A percentile compares a stretch with the other conserved stretches of the same genome.
These are phyloP conservation scores for Neoascochyta sp. DNA, from an alignment of 2,329 filamentous ascomycete genomes.

Conservation along the genomic window DNA sequence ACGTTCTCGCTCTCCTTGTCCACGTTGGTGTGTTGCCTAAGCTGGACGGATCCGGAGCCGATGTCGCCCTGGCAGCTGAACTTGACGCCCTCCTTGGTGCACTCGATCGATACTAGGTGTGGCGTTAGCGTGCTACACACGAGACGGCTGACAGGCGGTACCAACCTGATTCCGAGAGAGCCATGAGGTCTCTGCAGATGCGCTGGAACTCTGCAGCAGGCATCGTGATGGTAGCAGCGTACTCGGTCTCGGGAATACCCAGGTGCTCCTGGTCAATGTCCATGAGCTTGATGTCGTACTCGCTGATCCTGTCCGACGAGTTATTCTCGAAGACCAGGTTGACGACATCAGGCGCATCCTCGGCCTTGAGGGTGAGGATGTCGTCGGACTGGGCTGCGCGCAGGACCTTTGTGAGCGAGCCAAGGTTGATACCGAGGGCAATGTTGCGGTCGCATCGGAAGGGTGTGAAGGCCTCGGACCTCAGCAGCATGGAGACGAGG, in stretches of 20 bases:
- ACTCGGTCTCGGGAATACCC: slow-evolving; percentile 98
- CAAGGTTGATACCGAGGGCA: slow-evolving; percentile 93
- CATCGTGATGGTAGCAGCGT: slow-evolving; percentile 86
- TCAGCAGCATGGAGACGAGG: slow-evolving; percentile 97
- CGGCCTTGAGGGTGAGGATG: slow-evolving; percentile 92
- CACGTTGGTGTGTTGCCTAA: slow-evolving; percentile 82
- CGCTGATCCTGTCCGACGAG: slow-evolving; percentile 85
- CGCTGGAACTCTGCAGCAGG: slow-evolving; percentile 86
- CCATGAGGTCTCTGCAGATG: slow-evolving; percentile 87
- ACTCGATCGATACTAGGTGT: slow-evolving; percentile 80
- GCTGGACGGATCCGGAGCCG: slow-evolving; percentile 87
- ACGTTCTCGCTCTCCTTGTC: slow-evolving; percentile 86
- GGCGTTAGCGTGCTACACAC: too few species aligned
- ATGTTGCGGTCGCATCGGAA: slow-evolving; percentile 99
- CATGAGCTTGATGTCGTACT: slow-evolving; percentile 99
- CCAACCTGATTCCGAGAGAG: slow-evolving; percentile 92
- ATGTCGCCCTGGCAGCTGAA: slow-evolving; percentile 94
- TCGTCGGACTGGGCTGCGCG: slow-evolving; percentile 93
- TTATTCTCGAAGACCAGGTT: slow-evolving; percentile 94
- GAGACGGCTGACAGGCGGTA: too few species aligned
- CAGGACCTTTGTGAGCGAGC: slow-evolving; percentile 94
- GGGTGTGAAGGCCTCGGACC: slow-evolving; percentile 87
- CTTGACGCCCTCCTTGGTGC: slow-evolving; percentile 94
- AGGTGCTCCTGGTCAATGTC: slow-evolving; percentile 99
- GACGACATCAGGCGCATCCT: slow-evolving; percentile 91